Conservation (phyloP, 2,329 filamentous ascomycete genomes). For the Talaromyces sp. region DNA sequence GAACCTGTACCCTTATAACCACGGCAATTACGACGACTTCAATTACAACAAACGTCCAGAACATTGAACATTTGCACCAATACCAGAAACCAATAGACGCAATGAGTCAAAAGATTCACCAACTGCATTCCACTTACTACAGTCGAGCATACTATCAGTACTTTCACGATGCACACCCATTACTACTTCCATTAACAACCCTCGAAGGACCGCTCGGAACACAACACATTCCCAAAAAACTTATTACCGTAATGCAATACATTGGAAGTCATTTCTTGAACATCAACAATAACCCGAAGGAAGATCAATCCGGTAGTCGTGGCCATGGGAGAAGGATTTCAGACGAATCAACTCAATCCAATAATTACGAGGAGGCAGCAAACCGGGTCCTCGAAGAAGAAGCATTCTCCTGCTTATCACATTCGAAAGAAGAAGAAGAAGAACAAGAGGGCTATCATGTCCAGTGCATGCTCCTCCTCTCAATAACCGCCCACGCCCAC, state of each 20-base stretch:
- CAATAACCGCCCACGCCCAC: conserved; percentile 27
- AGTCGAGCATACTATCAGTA: conserved; percentile 45
- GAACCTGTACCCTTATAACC: background rate
- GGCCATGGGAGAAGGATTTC: background rate
- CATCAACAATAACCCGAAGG: conserved; percentile 26
- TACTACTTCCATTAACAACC: conserved; percentile 42
- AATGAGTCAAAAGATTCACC: conserved; percentile 12
- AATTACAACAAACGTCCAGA: background rate
- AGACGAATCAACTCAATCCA: background rate
- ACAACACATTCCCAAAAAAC: conserved; percentile 36
- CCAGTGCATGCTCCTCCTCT: conserved; percentile 28
- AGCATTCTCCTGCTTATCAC: conserved; percentile 16
- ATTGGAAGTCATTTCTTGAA: conserved; percentile 46
- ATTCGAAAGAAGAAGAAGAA: conserved; percentile 13
- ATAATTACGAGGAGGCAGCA: background rate
- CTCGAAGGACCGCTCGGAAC: conserved; percentile 19
- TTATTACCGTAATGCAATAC: conserved; percentile 47
- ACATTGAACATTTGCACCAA: background rate
- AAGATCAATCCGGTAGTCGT: background rate
- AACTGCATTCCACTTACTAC: conserved; percentile 29
- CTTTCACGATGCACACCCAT: conserved; percentile 49
- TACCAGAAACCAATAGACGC: background rate
- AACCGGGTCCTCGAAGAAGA: conserved; percentile 15
- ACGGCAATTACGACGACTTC: background rate
- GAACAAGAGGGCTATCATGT: conserved; percentile 27